phyloP scores from a whole-genome alignment of 108 stramenopile species.

The Cyclotella cryptica region DNA sequence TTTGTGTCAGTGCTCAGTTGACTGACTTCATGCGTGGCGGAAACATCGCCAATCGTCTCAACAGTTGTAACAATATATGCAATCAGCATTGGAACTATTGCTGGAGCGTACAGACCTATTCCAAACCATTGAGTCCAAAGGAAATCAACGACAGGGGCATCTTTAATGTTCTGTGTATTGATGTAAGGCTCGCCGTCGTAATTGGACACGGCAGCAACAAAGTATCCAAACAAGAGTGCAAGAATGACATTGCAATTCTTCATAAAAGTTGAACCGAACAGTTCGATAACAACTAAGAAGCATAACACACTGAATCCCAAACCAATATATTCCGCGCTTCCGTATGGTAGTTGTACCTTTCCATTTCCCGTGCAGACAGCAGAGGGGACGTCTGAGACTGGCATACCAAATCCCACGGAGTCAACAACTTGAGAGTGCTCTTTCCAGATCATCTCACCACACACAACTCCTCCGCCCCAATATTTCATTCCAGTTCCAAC shows the following conservation, averaged over 20 bases:
- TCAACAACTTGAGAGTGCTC: constrained; percentile 44
- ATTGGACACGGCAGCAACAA: constrained; percentile 43
- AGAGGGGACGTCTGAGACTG: constrained; percentile 41
- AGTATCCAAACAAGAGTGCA: constrained; percentile 60
- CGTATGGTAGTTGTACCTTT: constrained; percentile 53
- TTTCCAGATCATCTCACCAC: constrained; percentile 81
- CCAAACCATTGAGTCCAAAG: constrained; percentile 62
- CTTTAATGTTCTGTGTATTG: constrained; percentile 32
- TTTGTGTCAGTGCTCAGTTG: constrained; percentile 46
- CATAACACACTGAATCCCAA: constrained; percentile 62
- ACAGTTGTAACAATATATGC: constrained; percentile 76
- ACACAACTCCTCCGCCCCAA: constrained; percentile 87
- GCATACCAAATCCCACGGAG: constrained; percentile 34
- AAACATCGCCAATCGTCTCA: constrained; percentile 78
- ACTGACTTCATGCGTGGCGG: constrained; percentile 68
- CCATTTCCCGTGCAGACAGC: constrained; percentile 53
- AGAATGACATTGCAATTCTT: constrained; percentile 73
- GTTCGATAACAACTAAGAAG: constrained; percentile 62
- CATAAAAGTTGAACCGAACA: constrained; percentile 68
- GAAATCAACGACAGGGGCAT: constrained; percentile 45
- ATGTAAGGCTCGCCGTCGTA: constrained; percentile 37
- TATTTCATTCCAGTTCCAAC: constrained; percentile 87
- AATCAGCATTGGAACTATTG: constrained; percentile 54
- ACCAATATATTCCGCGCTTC: constrained; percentile 70
- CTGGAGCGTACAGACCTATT: constrained; percentile 55